phyloP scores from a whole-genome alignment of 164 flowering plant species.

The Stephania yunnanensis region DNA sequence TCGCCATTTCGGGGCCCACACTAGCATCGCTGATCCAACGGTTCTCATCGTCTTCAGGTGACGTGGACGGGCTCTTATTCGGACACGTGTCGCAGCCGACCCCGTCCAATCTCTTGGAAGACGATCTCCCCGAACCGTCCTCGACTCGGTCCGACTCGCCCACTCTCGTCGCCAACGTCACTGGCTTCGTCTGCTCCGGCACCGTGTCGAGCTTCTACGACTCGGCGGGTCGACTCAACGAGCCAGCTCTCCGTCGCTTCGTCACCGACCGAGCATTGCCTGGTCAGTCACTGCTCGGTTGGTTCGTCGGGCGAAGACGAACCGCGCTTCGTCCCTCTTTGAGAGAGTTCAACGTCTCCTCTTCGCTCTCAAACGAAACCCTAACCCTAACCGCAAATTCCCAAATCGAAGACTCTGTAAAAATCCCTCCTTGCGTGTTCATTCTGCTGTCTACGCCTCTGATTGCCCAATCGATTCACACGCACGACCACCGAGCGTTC shows the following conservation, averaged over 20 bases:
- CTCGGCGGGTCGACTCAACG: slow-evolving; percentile 40
- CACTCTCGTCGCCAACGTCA: slow-evolving; percentile 44
- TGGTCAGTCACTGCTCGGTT: slow-evolving; percentile 45
- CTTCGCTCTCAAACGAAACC: slow-evolving; percentile 33
- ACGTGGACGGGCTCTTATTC: slow-evolving; percentile 76
- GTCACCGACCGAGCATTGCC: slow-evolving; percentile 5
- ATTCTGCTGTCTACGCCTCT: slow-evolving; percentile 56
- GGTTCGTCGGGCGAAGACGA: slow-evolving; percentile 70
- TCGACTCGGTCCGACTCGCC: slow-evolving; percentile 23
- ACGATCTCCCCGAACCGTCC: slow-evolving; percentile 32
- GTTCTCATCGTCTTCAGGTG: slow-evolving; percentile 49
- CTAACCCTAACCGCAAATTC: slow-evolving; percentile 22
- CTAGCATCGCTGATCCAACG: slow-evolving; percentile 83
- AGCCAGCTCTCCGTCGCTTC: slow-evolving; percentile 23
- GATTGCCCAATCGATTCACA: slow-evolving; percentile 49
- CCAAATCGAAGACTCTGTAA: neutral
- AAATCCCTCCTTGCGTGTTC: slow-evolving; percentile 40
- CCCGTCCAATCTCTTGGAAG: slow-evolving; percentile 56
- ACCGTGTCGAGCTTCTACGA: slow-evolving; percentile 44
- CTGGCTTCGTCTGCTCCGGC: slow-evolving; percentile 47
- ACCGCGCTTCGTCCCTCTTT: slow-evolving; percentile 70
- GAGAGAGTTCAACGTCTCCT: slow-evolving; percentile 46
- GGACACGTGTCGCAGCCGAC: slow-evolving; percentile 51
- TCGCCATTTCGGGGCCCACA: slow-evolving; percentile 73
- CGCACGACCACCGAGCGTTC: slow-evolving; percentile 73